Evolutionary conservation across 2,329 filamentous ascomycete species (phyloP).

Genomic region (Taxawa tesnikishii): DNA sequence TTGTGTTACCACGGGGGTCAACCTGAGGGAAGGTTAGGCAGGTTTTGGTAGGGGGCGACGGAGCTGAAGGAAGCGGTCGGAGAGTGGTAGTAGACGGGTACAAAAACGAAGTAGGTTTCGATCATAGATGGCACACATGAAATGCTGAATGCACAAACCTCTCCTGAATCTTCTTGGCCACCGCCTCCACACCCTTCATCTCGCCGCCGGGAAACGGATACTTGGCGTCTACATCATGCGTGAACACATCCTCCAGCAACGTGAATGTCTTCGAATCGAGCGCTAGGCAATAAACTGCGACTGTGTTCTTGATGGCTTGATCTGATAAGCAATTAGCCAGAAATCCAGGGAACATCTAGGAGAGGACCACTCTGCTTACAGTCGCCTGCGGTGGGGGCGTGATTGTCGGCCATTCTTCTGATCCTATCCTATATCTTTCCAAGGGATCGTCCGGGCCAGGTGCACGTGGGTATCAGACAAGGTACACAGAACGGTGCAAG

Average conservation of each 20-base stretch:
- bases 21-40: slow-evolving; percentile 18
- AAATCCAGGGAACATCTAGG: too few species aligned
- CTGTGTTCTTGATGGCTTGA: slow-evolving; percentile 30
- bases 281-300: slow-evolving; percentile 31
- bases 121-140: neutral
- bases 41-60: too few species aligned
- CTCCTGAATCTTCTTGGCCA: slow-evolving; percentile 15
- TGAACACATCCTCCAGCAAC: slow-evolving; percentile 27
- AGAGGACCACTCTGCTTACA: too few species aligned
- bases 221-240: slow-evolving; percentile 23
- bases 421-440: too few species aligned
- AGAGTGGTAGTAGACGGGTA: too few species aligned
- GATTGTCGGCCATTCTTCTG: too few species aligned
- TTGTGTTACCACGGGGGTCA: slow-evolving; percentile 27
- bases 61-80: too few species aligned
- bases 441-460: too few species aligned
- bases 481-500: too few species aligned
- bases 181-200: slow-evolving; percentile 20
- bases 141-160: slow-evolving; percentile 13
- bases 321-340: too few species aligned
- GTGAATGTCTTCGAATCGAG: slow-evolving; percentile 29
- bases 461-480: too few species aligned
- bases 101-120: neutral
- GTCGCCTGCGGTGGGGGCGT: too few species aligned
- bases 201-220: slow-evolving; percentile 22